A percentile compares a stretch with the other conserved stretches of the same genome.
Evolutionary conservation across 176 grass and related monocot species (phyloP).

Genomic region (Tillandsia fasciculata): DNA sequence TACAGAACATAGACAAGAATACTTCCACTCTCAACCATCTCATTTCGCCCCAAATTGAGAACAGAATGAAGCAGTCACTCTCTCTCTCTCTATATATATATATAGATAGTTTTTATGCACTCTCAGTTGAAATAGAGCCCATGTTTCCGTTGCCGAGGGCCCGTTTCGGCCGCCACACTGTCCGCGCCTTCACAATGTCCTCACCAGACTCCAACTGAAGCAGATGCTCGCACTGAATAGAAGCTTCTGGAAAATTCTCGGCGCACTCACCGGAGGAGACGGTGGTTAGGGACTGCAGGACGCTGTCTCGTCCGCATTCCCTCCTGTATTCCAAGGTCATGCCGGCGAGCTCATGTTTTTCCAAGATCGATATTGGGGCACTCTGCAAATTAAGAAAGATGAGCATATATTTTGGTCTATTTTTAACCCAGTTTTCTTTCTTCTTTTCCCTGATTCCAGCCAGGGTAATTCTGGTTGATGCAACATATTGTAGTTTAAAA

Average conservation of each 20-base stretch:
- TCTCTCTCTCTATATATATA: not conserved
- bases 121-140: slow-evolving; percentile 17
- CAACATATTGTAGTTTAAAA: not conserved
- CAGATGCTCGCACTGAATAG: slow-evolving; percentile 74
- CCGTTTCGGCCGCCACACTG: slow-evolving; percentile 58
- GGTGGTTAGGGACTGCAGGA: slow-evolving; percentile 71
- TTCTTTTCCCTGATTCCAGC: too few species aligned
- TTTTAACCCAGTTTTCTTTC: too few species aligned
- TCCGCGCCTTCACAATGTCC: slow-evolving; percentile 60
- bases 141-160: slow-evolving; percentile 13
- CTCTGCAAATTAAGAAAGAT: slow-evolving; percentile 27
- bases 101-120: slow-evolving; percentile 13
- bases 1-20: not conserved
- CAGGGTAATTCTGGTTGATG: not conserved
- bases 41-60: not conserved
- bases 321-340: slow-evolving; percentile 82
- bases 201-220: slow-evolving; percentile 71
- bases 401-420: not conserved
- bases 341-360: slow-evolving; percentile 78
- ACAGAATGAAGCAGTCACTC: not conserved
- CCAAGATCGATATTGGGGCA: slow-evolving; percentile 86
- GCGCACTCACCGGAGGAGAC: slow-evolving; percentile 31
- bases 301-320: slow-evolving; percentile 67
- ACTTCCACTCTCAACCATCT: not conserved
- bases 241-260: slow-evolving; percentile 22